Evolutionary conservation across 1,139 yeast species (phyloP), one percentile per base, ranked within the genome.

Genomic region (Debaryomyces robertsiae): DNA sequence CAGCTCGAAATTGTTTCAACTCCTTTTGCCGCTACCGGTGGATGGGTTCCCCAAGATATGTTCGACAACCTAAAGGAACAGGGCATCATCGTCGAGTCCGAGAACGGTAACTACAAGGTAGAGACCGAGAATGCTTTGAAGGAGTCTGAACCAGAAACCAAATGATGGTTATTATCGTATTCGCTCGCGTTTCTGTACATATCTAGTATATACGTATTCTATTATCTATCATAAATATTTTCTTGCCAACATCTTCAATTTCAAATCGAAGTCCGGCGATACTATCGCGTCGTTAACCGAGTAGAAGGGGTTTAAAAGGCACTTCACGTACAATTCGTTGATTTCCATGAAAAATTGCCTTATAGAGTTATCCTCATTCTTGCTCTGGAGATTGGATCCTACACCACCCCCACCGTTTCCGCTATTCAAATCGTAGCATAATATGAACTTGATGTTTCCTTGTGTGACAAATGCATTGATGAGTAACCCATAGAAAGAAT

Each of bases 31-130:
- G 94, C 94, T 37, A 87, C 97, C 28, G 86, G 88, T 43, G 96
- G 96, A 4, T 91, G 97, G 96, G 77, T 93, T 44, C 96, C 98
- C 18, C 95, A 88, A 59, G 96, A 89, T 57, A 79, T 89, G 84
- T 90, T 91, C 58, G 84, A 79, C 32, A 77, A 78, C 42, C 73
- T 89, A 50, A 64, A 79, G 34, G 79, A 79, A 15, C 82, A 82
- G 48, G 94, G 93, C 1, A 70, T 84, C 43, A 68, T 91, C 40
- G 69, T 62, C 24, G 61, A 60, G 38, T 63, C 57, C 25, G 60
- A 54, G 18, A 50, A 62, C 31, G 77, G 75, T 15, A 63, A 72
- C 49, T 68, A 57, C 50, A 56, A 54, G 40, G 52, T 73, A 32
- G 74, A 68, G 40, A 60, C 71, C 24, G 77, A 70, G 28, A 68